These are phyloP conservation scores for Ustilago xerochloae DNA, from an alignment of 1,284 basidiomycete species.

Conservation along the genomic window DNA sequence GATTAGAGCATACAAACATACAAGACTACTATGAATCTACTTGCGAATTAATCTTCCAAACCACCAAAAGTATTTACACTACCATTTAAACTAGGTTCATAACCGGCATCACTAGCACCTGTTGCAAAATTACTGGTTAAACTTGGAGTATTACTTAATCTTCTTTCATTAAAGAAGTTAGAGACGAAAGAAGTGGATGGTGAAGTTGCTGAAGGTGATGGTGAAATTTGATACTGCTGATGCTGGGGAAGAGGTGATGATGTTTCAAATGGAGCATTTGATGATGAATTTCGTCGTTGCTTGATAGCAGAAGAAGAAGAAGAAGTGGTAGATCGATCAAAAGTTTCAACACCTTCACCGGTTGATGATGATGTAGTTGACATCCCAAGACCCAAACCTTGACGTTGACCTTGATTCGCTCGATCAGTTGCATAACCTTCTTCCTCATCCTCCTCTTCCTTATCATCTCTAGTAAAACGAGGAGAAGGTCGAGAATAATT, in stretches of 20 bases:
- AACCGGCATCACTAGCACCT: slow-evolving; percentile 10
- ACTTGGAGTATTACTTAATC: slow-evolving; percentile 13
- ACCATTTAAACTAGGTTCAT: slow-evolving; percentile 9
- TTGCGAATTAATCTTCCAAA: slow-evolving; percentile 2
- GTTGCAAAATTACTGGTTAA: not conserved
- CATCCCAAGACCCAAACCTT: not conserved
- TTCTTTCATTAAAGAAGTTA: not conserved
- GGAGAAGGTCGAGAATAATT: not conserved
- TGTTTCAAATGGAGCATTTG: not conserved
- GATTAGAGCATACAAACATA: too few relatives aligned
- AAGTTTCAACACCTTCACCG: too few relatives aligned
- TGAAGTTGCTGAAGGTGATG: not conserved
- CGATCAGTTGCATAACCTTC: slow-evolving; percentile 24
- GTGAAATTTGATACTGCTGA: not conserved
- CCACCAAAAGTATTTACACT: slow-evolving; percentile 42
- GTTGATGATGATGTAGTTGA: too few relatives aligned
- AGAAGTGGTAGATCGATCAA: not conserved
- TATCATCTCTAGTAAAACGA: not conserved
- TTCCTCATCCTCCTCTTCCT: slow-evolving; percentile 1
- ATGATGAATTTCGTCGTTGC: not conserved
- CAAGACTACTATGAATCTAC: too few relatives aligned
- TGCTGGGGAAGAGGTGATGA: not conserved
- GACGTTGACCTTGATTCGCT: not conserved
- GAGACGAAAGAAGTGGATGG: not conserved
- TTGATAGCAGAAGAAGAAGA: not conserved